These are phyloP conservation scores for Solanum hybrid DNA, from an alignment of 305 asterid species.

Conservation along the genomic window DNA sequence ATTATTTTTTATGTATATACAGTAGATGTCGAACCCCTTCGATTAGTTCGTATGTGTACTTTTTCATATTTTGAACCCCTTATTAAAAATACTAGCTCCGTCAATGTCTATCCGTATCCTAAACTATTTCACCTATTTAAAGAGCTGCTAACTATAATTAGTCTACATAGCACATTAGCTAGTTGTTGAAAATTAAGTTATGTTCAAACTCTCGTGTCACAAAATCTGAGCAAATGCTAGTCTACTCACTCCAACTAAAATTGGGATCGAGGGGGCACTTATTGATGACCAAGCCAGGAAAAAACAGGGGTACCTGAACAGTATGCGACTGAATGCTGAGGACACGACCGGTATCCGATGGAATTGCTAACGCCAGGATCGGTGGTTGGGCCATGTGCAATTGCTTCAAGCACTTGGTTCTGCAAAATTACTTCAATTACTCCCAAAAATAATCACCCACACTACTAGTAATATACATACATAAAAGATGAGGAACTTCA, in stretches of 20 bases:
- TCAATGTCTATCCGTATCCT: not conserved
- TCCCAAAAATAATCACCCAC: not conserved
- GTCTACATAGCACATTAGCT: not conserved
- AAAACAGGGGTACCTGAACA: slow-evolving; percentile 55
- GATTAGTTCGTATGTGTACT: too few relatives aligned
- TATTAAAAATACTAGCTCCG: too few relatives aligned
- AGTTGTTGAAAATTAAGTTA: not conserved
- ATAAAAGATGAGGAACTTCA: not conserved
- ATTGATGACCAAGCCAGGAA: not conserved
- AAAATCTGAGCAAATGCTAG: not conserved
- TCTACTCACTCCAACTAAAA: not conserved
- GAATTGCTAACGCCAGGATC: slow-evolving; percentile 69
- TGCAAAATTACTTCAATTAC: slow-evolving; percentile 8
- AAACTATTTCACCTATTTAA: not conserved
- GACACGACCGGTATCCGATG: slow-evolving; percentile 83
- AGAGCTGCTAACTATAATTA: not conserved
- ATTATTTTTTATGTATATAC: too few relatives aligned
- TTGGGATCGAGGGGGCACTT: not conserved
- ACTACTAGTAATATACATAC: not conserved
- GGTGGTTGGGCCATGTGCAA: slow-evolving; percentile 73
- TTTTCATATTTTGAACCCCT: too few relatives aligned
- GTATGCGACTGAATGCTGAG: slow-evolving; percentile 95
- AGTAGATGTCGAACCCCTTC: too few relatives aligned
- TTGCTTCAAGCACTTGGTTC: slow-evolving; percentile 30
- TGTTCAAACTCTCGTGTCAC: not conserved